Conservation (phyloP, 2,329 filamentous ascomycete genomes). For the Pseudocercospora cruenta region DNA sequence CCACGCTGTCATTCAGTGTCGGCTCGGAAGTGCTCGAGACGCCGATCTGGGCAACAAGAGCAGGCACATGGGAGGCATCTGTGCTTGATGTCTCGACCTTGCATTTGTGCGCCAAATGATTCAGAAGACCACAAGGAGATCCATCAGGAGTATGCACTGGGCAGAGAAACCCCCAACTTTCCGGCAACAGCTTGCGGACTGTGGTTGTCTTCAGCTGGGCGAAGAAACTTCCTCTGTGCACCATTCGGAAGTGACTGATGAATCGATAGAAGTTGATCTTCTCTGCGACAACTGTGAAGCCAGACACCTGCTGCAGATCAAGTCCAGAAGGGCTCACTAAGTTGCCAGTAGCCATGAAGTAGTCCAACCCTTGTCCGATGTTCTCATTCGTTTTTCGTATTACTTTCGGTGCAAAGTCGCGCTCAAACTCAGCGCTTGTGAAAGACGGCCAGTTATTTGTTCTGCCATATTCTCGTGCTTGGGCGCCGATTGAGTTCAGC, state of each 20-base stretch:
- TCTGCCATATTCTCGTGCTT: slow-evolving; percentile 56
- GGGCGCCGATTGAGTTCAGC: slow-evolving; percentile 63
- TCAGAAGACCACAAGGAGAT: slow-evolving; percentile 88
- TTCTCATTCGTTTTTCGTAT: slow-evolving; percentile 85
- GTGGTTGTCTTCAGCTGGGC: slow-evolving; percentile 96
- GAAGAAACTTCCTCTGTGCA: slow-evolving; percentile 98
- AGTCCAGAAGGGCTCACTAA: slow-evolving; percentile 87
- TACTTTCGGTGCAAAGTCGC: slow-evolving; percentile 77
- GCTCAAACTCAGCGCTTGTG: slow-evolving; percentile 73
- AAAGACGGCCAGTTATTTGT: slow-evolving; percentile 63
- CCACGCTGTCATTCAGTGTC: slow-evolving; percentile 79
- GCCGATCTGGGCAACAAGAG: slow-evolving; percentile 77
- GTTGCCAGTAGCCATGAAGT: slow-evolving; percentile 96
- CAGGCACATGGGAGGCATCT: slow-evolving; percentile 74
- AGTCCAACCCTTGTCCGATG: slow-evolving; percentile 82
- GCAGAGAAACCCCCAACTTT: slow-evolving; percentile 97
- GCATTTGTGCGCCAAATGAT: slow-evolving; percentile 95
- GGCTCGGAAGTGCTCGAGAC: slow-evolving; percentile 76
- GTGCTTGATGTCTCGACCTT: slow-evolving; percentile 76
- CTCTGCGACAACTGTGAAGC: slow-evolving; percentile 94
- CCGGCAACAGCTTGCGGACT: slow-evolving; percentile 89
- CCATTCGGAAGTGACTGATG: slow-evolving; percentile 98
- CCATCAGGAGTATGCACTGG: slow-evolving; percentile 98
- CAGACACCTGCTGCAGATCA: slow-evolving; percentile 90
- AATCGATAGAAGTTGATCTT: slow-evolving; percentile 99